Conservation (phyloP, 2,329 filamentous ascomycete species). For the Fusarium bulbicola region DNA sequence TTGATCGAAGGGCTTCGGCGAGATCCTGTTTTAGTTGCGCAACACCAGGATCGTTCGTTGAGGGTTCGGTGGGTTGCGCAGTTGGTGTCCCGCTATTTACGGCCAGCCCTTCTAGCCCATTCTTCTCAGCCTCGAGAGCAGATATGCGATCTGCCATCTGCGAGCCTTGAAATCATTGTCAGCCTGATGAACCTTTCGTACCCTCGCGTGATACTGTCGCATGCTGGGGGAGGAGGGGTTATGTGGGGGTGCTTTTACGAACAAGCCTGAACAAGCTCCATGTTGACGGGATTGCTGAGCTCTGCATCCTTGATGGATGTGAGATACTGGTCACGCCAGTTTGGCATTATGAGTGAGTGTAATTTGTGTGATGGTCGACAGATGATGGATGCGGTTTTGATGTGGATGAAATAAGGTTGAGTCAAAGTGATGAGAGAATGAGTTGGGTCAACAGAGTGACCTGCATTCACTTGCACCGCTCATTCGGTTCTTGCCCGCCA, state of each 20-base stretch:
- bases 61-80: slow-evolving; percentile 21
- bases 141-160: slow-evolving; percentile 74
- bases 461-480: slow-evolving; percentile 20
- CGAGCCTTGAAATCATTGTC: slow-evolving; percentile 59
- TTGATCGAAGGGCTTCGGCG: slow-evolving; percentile 78
- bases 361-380: not conserved
- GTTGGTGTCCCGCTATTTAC: slow-evolving; percentile 37
- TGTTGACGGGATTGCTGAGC: slow-evolving; percentile 68
- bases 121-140: slow-evolving; percentile 67
- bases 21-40: slow-evolving; percentile 74
- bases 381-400: not conserved
- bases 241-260: slow-evolving; percentile 44
- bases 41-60: slow-evolving; percentile 46
- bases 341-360: slow-evolving; percentile 57
- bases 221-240: slow-evolving; percentile 13
- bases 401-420: not conserved
- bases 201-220: slow-evolving; percentile 18
- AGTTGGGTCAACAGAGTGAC: slow-evolving; percentile 5
- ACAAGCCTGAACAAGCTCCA: slow-evolving; percentile 83
- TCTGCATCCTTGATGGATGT: slow-evolving; percentile 77
- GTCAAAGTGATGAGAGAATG: not conserved
- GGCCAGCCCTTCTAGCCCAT: slow-evolving; percentile 47
- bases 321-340: slow-evolving; percentile 86
- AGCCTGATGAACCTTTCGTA: slow-evolving; percentile 11
- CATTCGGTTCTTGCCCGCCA: slow-evolving; percentile 27